phyloP scores from a whole-genome alignment of 108 stramenopile genomes.

The Cyclotella baltica region DNA sequence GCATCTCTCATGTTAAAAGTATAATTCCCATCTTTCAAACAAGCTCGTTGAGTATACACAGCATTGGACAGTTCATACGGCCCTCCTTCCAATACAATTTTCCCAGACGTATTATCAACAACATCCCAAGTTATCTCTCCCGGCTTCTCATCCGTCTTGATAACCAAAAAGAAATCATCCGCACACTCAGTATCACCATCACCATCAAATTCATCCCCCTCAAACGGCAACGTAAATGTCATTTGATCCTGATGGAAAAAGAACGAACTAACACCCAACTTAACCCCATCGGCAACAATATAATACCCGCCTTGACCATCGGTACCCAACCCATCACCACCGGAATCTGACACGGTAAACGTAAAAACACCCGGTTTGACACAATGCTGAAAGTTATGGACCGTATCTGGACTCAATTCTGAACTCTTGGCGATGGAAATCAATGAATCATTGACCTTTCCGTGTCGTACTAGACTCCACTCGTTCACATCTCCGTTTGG shows the following conservation, averaged over 20 bases:
- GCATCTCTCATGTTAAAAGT: conserved; percentile 39
- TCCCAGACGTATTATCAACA: conserved; percentile 34
- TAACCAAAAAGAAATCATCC: conserved; percentile 40
- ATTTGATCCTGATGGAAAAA: conserved; percentile 51
- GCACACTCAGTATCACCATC: conserved; percentile 33
- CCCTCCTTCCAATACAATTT: conserved; percentile 42
- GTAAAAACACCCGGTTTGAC: conserved; percentile 43
- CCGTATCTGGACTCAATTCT: conserved; percentile 2
- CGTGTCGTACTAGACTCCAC: conserved; percentile 24
- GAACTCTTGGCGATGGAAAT: neutral
- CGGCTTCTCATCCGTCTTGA: conserved; percentile 48
- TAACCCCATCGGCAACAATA: conserved; percentile 39
- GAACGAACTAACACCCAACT: conserved; percentile 46
- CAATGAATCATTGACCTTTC: neutral
- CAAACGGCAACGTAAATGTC: conserved; percentile 45
- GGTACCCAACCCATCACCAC: conserved; percentile 37
- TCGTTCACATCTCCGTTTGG: conserved; percentile 14
- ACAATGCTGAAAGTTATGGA: conserved; percentile 32
- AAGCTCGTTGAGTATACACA: conserved; percentile 44
- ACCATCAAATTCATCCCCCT: conserved; percentile 20
- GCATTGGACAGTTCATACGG: conserved; percentile 37
- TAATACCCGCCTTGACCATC: conserved; percentile 44
- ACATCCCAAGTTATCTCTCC: conserved; percentile 44
- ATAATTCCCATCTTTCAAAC: conserved; percentile 45
- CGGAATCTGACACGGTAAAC: conserved; percentile 38